Base-by-base conservation (phyloP, 805 yeast genomes). In the Komagataella mondaviorum region DNA sequence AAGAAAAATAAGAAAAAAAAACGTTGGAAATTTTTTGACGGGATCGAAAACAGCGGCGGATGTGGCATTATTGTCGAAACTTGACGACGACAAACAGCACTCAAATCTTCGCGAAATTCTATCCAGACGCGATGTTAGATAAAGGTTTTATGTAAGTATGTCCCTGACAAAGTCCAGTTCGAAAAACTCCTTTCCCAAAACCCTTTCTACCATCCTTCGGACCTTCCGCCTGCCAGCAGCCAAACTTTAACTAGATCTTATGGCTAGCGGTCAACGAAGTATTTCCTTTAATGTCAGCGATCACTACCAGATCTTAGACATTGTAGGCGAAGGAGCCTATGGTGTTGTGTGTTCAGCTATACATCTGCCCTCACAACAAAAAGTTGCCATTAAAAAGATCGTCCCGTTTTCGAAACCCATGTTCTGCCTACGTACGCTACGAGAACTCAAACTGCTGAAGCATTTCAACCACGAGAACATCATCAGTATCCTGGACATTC, bases 271-370 rank as follows among this genome's bases (percentile, higher is more conserved):
- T 30, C 39, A 45, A 47, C 46, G 51, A 18, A 47, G 63, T 51
- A 63, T 66, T 44, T 63, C 79, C n/a, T 91, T 91, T 73, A 88
- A 88, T 64, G 91, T 91, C 23, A 81, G 90, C 24, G 86, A 85
- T 55, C 89, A 87, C 61, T 91, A 90, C 66, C 88, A 88, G 64
- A 81, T 91, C 48, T 72, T 83, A 50, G 88, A 87, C 57, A 78
- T 91, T 14, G 82, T 91, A 1, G 98, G 98, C 6, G 96, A 89
- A 66, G 98, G 98, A 17, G 97, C 98, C 0, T 91, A 91, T 63
- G 98, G 98, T 5, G 81, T 90, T 10, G 98, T 91, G 8, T 82
- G 96, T 65, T 80, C 91, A 8, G 97, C 97, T 0, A 68, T 82
- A 8, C 96, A 91, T 66, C 78, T 79, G 60, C 96, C 96, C 5